Evolutionary conservation across 2,329 filamentous ascomycete genomes (phyloP).

Genomic region (Biscogniauxia mediterranea): DNA sequence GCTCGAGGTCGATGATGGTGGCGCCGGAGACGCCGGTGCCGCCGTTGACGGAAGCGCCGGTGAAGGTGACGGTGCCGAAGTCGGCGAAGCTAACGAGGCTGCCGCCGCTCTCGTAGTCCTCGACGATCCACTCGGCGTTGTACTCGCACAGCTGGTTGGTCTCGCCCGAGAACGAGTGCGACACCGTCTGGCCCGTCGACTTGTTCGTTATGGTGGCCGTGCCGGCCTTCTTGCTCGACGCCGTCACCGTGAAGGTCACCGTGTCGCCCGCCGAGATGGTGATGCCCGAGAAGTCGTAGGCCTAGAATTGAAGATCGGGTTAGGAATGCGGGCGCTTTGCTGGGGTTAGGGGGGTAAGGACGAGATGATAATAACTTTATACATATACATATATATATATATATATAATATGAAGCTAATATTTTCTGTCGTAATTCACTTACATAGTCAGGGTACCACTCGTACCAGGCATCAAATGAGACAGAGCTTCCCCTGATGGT

Average conservation of each 20-base stretch:
- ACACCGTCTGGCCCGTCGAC: slow-evolving; percentile 49
- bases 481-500: slow-evolving; percentile 41
- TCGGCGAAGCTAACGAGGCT: slow-evolving; percentile 44
- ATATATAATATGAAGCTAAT: neutral
- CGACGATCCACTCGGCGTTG: slow-evolving; percentile 64
- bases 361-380: no score
- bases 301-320: slow-evolving; percentile 16
- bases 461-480: slow-evolving; percentile 56
- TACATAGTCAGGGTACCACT: slow-evolving; percentile 56
- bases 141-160: slow-evolving; percentile 47
- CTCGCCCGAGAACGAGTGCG: slow-evolving; percentile 48
- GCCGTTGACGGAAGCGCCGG: slow-evolving; percentile 35
- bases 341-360: no score
- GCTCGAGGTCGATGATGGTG: slow-evolving; percentile 46
- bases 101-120: slow-evolving; percentile 46
- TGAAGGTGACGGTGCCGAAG: slow-evolving; percentile 46
- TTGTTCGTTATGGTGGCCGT: slow-evolving; percentile 50
- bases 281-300: slow-evolving; percentile 50
- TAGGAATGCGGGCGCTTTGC: no score
- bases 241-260: slow-evolving; percentile 26
- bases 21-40: slow-evolving; percentile 39
- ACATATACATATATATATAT: no score
- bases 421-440: neutral
- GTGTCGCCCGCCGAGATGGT: slow-evolving; percentile 32
- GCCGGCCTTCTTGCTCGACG: slow-evolving; percentile 36